phyloP scores from a whole-genome alignment of 2,329 filamentous ascomycete species.

The Calonectria crousiana region DNA sequence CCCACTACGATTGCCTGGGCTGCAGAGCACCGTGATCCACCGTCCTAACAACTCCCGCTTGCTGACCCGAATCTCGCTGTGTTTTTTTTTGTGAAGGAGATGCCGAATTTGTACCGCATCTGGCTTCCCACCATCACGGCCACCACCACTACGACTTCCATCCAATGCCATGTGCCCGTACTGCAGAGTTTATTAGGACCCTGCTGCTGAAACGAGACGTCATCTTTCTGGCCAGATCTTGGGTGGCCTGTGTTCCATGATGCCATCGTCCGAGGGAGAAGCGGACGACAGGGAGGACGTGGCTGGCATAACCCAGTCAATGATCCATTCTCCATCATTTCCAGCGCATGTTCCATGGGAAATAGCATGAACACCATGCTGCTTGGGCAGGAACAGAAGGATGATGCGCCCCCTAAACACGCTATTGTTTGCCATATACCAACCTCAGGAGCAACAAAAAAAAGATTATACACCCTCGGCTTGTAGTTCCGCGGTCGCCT shows the following conservation, averaged over 20 bases:
- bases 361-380: neutral
- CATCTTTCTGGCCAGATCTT: constrained; percentile 21
- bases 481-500: constrained; percentile 1
- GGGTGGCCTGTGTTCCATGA: constrained; percentile 21
- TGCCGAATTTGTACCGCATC: neutral
- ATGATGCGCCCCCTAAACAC: neutral
- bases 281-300: neutral
- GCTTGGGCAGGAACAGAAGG: neutral
- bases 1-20: neutral
- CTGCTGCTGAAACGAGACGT: constrained; percentile 7
- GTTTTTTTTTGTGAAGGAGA: neutral
- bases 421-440: neutral
- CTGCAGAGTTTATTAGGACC: neutral
- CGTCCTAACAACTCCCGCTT: neutral
- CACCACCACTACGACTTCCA: neutral
- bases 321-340: neutral
- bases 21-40: neutral
- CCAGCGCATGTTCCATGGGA: constrained; percentile 10
- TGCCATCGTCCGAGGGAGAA: constrained; percentile 17
- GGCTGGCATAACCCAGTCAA: constrained; percentile 2
- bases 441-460: neutral
- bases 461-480: neutral
- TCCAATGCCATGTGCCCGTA: neutral
- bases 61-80: neutral
- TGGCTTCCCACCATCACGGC: neutral